Base-by-base conservation (phyloP, 306 rosid genomes). In the Medicago lupulina region DNA sequence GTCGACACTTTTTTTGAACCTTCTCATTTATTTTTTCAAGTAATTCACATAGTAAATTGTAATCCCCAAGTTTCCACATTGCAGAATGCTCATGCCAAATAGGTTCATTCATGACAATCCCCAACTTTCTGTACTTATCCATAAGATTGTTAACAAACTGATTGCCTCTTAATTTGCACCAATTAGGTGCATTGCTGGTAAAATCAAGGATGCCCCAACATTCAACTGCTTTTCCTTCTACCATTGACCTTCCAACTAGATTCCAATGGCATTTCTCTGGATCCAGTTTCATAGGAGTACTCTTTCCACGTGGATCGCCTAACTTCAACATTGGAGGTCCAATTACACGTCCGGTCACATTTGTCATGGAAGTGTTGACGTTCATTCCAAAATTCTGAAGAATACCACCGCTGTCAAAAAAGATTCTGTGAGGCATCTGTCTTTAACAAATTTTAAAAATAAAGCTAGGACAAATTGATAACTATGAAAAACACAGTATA, bases 161-260 rank as follows among this genome's bases (percentile, higher is more conserved):
- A 0, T 50, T 0, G 10, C n/a, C 67, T 3, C 64, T 46, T 8
- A 66, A 50, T 11, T 0, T 5, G 9, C 0, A 1, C 75, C 67
- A 0, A 5, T 1, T 0, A 62, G 16, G 0, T 74, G 60, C n/a
- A 0, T 0, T 1, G 47, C 38, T 9, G 70, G 91, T 81, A 47
- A 92, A 88, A 73, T 88, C 89, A 15, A 89, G 83, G 47, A 89
- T 83, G 44, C 87, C 90, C 97, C 97, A 89, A 25, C 72, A 67
- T 28, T 73, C 82, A 60, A 89, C 74, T 19, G 84, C 47, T 75
- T 75, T 87, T 31, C 90, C 97, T 54, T 82, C 85, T 59, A 87
- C 89, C 43, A 92, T 74, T 8, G 84, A 85, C 74, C 2, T 84
- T 21, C 77, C 96, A n/a, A 79, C n/a, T 1, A 92, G 81, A 66